These are phyloP conservation scores for Teunomyces atbi DNA, from an alignment of 805 yeast species.

Conservation along the genomic window DNA sequence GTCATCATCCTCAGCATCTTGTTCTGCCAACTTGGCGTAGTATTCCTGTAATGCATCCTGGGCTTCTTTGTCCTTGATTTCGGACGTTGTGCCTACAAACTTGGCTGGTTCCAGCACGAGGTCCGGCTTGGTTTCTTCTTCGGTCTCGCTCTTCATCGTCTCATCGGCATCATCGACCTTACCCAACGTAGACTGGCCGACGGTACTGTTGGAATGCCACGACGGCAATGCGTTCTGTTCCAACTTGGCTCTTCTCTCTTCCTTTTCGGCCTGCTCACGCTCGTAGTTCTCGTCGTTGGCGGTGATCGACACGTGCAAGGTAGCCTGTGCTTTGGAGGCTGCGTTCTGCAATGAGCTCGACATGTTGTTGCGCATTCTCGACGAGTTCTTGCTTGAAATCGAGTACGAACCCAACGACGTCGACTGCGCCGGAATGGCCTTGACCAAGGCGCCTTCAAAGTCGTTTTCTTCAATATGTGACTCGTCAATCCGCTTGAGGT, in stretches of 20 bases:
- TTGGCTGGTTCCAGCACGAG: conserved; percentile 7
- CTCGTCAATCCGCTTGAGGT: conserved; percentile 57
- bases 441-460: conserved; percentile 59
- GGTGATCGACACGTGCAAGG: conserved; percentile 85
- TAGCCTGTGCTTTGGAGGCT: conserved; percentile 71
- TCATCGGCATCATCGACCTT: conserved; percentile 51
- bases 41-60: conserved; percentile 67
- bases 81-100: conserved; percentile 3
- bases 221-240: conserved; percentile 94
- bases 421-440: conserved; percentile 81
- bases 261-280: conserved; percentile 62
- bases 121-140: conserved; percentile 3
- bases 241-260: conserved; percentile 66
- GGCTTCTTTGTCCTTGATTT: conserved; percentile 55
- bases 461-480: conserved; percentile 38
- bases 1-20: conserved; percentile 60
- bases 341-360: conserved; percentile 42
- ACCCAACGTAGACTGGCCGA: conserved; percentile 65
- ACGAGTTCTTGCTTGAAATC: conserved; percentile 44
- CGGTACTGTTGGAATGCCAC: conserved; percentile 93
- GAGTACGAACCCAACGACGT: conserved; percentile 68
- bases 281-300: conserved; percentile 78
- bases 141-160: conserved; percentile 14
- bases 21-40: conserved; percentile 71
- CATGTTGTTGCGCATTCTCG: conserved; percentile 29